Evolutionary conservation across 306 rosid species (phyloP).

Genomic region (Myrica gale): DNA sequence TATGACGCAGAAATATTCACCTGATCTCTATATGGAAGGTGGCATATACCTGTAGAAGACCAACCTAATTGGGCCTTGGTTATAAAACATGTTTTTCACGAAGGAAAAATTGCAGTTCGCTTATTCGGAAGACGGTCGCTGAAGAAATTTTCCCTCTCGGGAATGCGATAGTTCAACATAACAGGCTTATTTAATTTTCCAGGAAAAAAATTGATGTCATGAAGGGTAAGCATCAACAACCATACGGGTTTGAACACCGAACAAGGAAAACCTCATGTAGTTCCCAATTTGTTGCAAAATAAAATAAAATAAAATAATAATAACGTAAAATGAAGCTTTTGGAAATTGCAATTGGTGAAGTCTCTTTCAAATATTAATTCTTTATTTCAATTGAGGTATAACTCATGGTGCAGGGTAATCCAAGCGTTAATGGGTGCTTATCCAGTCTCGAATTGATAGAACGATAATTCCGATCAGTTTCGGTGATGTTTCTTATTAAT

Average conservation of each 20-base stretch:
- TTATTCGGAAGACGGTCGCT: slow-evolving; percentile 28
- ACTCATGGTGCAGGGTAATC: too few species aligned
- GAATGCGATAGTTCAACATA: slow-evolving; percentile 38
- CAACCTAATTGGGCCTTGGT: slow-evolving; percentile 13
- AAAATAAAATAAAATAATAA: too few species aligned
- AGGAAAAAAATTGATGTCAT: background rate
- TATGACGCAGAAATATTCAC: slow-evolving; percentile 1
- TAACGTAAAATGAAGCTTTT: too few species aligned
- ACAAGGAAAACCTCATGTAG: too few species aligned
- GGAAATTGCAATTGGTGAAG: too few species aligned
- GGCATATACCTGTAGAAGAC: background rate
- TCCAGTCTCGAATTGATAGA: too few species aligned
- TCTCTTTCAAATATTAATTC: too few species aligned
- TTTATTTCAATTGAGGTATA: too few species aligned
- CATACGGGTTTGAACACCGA: background rate
- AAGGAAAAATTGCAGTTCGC: background rate
- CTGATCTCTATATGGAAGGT: background rate
- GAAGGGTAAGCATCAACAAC: background rate
- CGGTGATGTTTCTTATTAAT: too few species aligned
- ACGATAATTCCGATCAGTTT: too few species aligned
- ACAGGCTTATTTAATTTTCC: slow-evolving; percentile 10
- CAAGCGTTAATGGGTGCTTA: too few species aligned
- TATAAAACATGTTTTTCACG: background rate
- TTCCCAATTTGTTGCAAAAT: too few species aligned
- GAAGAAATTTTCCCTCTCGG: slow-evolving; percentile 25